Conservation (phyloP, 495 filamentous ascomycete species). For the Penicillium parvum region DNA sequence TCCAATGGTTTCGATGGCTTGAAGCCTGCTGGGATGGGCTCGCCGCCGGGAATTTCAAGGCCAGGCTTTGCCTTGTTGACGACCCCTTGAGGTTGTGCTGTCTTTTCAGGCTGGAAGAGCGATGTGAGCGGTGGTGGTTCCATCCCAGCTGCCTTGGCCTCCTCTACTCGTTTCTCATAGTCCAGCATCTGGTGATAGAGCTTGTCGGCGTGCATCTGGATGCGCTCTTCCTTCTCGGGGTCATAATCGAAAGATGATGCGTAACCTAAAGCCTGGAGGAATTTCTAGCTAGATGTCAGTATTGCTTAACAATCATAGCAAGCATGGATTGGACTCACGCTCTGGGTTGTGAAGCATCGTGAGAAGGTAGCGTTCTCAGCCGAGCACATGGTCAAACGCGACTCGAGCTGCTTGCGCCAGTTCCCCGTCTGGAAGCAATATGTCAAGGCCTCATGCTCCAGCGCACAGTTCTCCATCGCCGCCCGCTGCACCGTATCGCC, state of each 20-base stretch:
- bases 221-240: constrained; percentile 70
- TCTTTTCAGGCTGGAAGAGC: constrained; percentile 35
- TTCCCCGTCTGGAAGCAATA: constrained; percentile 69
- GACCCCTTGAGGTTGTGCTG: background rate
- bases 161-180: constrained; percentile 64
- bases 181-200: constrained; percentile 80
- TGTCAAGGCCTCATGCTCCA: constrained; percentile 72
- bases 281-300: constrained; percentile 51
- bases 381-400: constrained; percentile 68
- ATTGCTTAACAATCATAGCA: background rate
- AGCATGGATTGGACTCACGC: constrained; percentile 45
- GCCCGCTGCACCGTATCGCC: constrained; percentile 71
- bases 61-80: background rate
- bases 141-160: constrained; percentile 59
- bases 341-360: constrained; percentile 77
- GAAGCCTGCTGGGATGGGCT: constrained; percentile 31
- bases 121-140: constrained; percentile 37
- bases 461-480: constrained; percentile 88
- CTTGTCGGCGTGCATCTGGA: constrained; percentile 92
- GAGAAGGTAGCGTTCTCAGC: constrained; percentile 66
- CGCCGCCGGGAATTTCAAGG: constrained; percentile 37
- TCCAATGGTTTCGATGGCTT: constrained; percentile 52
- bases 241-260: constrained; percentile 60
- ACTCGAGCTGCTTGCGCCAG: constrained; percentile 39
- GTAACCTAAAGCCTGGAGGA: constrained; percentile 90